phyloP scores from a whole-genome alignment of 2,329 filamentous ascomycete genomes.

The Phaeosphaeriaceae sp. region DNA sequence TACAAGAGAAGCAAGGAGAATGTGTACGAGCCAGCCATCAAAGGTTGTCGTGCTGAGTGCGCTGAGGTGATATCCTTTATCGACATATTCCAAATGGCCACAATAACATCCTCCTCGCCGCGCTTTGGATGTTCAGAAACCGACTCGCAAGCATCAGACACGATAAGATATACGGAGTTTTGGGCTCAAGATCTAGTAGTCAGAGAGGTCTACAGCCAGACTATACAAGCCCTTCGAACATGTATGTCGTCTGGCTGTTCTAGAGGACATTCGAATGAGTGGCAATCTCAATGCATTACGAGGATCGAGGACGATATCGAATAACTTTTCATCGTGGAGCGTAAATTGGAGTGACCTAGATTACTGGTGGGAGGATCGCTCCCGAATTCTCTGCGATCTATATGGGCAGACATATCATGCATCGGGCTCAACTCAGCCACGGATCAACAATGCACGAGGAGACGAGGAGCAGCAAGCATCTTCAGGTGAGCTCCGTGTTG shows the following conservation, averaged over 20 bases:
- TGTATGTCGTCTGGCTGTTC: background rate
- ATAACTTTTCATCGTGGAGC: background rate
- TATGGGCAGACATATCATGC: background rate
- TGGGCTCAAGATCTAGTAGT: background rate
- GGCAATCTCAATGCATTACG: conserved; percentile 1
- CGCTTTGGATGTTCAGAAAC: conserved; percentile 2
- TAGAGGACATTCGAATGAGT: background rate
- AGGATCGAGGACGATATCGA: background rate
- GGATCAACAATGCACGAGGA: background rate
- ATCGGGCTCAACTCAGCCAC: background rate
- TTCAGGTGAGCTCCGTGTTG: background rate
- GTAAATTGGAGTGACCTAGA: background rate
- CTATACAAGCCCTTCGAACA: background rate
- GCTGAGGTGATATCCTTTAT: background rate
- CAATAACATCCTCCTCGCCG: conserved; percentile 1
- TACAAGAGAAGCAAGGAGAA: too few relatives aligned
- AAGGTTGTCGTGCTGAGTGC: background rate
- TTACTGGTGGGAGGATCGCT: background rate
- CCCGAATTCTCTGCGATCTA: background rate
- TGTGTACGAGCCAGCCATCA: too few relatives aligned
- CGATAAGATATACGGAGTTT: conserved; percentile 3
- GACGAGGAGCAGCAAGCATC: background rate
- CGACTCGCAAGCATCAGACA: background rate
- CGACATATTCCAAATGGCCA: background rate
- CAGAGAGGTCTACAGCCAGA: background rate